Evolutionary conservation across 805 yeast species (phyloP), one percentile per base, ranked within the genome.

Genomic region (Candida maris): DNA sequence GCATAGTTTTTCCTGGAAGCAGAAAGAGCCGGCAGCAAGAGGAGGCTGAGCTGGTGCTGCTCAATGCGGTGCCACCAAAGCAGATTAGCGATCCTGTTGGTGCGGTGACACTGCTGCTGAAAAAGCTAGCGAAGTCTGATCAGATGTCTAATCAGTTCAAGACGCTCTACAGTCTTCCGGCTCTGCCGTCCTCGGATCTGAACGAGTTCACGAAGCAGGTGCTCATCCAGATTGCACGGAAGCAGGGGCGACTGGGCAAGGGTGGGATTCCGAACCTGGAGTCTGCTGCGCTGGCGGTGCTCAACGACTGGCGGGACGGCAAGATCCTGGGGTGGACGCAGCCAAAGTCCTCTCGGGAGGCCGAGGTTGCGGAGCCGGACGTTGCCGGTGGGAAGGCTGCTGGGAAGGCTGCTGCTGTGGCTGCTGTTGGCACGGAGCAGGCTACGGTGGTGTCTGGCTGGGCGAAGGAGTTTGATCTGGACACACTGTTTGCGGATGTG

Each of bases 231-330:
- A 81, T 93, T 42, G 96, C 97, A 18, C 81, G 98, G 61, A 77
- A 79, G 50, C 80, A 87, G 61, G 98, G 98, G 40, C 77, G 97
- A 62, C 70, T 93, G 45, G 87, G 95, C 33, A 83, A 77, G 55
- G 96, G 96, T 28, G 98, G 98, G 56, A 64, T 93, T 41, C 96
- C 97, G 39, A 88, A 93, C 59, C 61, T 93, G 45, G 82, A 78
- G 41, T 73, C 89, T 46, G 95, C 97, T 6, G 96, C 94, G 24
- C 60, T 75, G 52, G 71, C 84, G 24, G 82, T 93, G 9, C 70
- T 93, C 56, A 86, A 77, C 52, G 98, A 93, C 64, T 93, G 97
- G 97, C 79, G 96, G 65, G 97, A 89, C 61, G 98, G 98, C 41
- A 78, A 93, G 58, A 79, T 93, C 52, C 64, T 81, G 37, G 95